Conservation (phyloP, 805 yeast species). For the Metschnikowia proteae region DNA sequence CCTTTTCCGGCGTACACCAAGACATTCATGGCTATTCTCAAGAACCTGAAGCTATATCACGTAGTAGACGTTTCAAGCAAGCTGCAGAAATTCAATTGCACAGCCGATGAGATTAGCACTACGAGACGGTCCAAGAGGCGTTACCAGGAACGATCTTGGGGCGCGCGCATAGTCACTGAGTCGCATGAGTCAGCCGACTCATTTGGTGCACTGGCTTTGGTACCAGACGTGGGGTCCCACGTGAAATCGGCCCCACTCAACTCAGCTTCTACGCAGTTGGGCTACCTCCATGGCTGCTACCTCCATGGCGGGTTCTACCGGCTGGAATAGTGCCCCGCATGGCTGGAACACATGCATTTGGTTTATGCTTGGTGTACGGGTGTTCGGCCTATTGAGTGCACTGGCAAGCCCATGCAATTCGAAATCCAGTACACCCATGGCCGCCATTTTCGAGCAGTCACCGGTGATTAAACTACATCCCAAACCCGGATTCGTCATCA, state of each 20-base stretch:
- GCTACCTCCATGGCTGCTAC: too few species aligned
- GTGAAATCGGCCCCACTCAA: too few species aligned
- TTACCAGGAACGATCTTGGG: too few species aligned
- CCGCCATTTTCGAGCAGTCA: slow-evolving; percentile 16
- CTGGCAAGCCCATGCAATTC: neutral
- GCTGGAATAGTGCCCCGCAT: too few species aligned
- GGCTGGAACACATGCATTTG: too few species aligned
- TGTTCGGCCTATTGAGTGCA: neutral
- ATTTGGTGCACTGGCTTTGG: neutral
- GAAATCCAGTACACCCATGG: slow-evolving; percentile 7
- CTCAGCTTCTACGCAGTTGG: too few species aligned
- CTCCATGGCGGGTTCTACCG: too few species aligned
- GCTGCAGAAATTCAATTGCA: too few species aligned
- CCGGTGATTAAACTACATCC: slow-evolving; percentile 38
- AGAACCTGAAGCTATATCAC: neutral
- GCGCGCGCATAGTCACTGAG: neutral
- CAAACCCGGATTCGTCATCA: slow-evolving; percentile 68
- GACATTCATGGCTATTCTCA: slow-evolving; percentile 14
- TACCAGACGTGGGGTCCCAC: neutral
- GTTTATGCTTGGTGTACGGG: neutral
- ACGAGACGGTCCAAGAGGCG: too few species aligned
- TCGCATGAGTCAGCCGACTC: slow-evolving; percentile 5
- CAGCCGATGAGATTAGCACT: too few species aligned
- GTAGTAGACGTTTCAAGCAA: neutral
- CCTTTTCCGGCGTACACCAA: slow-evolving; percentile 51